Evolutionary conservation across 164 flowering plant species (phyloP).

Genomic region (Tinospora cordifolia): DNA sequence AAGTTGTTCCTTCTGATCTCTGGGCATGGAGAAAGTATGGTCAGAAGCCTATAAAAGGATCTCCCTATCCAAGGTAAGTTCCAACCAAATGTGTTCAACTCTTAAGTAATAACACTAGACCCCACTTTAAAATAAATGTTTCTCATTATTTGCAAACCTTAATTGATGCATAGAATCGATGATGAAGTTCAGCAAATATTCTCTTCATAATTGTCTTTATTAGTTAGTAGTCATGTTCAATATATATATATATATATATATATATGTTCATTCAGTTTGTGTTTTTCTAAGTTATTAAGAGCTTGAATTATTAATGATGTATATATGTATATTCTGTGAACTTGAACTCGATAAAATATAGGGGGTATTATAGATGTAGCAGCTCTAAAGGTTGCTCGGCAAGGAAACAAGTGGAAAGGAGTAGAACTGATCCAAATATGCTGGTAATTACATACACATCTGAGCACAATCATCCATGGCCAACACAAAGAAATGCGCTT

Average conservation of each 20-base stretch:
- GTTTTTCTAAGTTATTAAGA: no score
- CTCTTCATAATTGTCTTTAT: no score
- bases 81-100: background rate
- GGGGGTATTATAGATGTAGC: constrained; percentile 93
- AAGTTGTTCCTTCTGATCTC: constrained; percentile 85
- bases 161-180: no score
- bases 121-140: background rate
- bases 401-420: constrained; percentile 83
- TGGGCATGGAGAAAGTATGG: constrained; percentile 99
- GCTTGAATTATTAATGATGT: no score
- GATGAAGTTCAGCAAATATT: no score
- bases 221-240: no score
- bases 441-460: constrained; percentile 87
- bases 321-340: no score
- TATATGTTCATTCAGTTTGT: no score
- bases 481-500: constrained; percentile 84
- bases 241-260: no score
- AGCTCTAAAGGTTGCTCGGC: constrained; percentile 93
- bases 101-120: background rate
- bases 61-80: constrained; percentile 87
- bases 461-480: constrained; percentile 97
- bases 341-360: constrained; percentile 10
- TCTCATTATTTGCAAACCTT: background rate
- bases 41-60: constrained; percentile 96
- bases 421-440: constrained; percentile 89